Conservation (phyloP, 108 stramenopile species). For the Conticribra weissflogii region DNA sequence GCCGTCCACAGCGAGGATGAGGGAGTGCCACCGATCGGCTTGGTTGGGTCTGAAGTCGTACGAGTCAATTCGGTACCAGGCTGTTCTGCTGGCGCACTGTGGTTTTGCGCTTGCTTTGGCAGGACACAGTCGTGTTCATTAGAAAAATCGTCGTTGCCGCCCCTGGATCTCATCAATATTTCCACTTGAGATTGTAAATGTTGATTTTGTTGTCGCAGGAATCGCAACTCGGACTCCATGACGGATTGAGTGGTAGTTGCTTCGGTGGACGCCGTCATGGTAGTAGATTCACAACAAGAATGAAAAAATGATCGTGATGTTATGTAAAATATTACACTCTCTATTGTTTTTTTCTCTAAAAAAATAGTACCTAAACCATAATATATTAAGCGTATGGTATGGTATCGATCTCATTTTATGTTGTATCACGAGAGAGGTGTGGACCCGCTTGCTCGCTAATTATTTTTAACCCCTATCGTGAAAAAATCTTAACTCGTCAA, state of each 20-base stretch:
- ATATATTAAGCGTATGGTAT: too few species aligned
- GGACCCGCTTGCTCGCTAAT: too few species aligned
- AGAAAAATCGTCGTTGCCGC: neutral
- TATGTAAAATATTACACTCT: too few species aligned
- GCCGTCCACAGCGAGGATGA: neutral
- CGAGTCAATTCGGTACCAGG: neutral
- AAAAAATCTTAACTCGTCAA: too few species aligned
- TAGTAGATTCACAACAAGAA: neutral
- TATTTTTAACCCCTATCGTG: too few species aligned
- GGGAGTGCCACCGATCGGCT: neutral
- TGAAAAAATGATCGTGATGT: too few species aligned
- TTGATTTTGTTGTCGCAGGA: slow-evolving; percentile 39
- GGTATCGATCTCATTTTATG: too few species aligned
- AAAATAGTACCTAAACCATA: too few species aligned
- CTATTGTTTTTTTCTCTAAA: too few species aligned
- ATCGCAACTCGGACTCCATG: slow-evolving; percentile 36
- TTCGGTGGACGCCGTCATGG: slow-evolving; percentile 3
- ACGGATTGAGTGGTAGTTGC: slow-evolving; percentile 8
- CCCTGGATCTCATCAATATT: slow-evolving; percentile 5
- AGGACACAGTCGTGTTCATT: neutral
- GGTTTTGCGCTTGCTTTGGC: neutral
- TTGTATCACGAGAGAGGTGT: too few species aligned
- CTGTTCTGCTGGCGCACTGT: neutral
- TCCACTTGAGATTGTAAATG: slow-evolving; percentile 33
- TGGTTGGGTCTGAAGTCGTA: neutral